Percentiles rank a stretch among this genome's conserved stretches.
Evolutionary conservation across 2,329 filamentous ascomycete species (phyloP).

Genomic region (Emericellopsis cladophorae): DNA sequence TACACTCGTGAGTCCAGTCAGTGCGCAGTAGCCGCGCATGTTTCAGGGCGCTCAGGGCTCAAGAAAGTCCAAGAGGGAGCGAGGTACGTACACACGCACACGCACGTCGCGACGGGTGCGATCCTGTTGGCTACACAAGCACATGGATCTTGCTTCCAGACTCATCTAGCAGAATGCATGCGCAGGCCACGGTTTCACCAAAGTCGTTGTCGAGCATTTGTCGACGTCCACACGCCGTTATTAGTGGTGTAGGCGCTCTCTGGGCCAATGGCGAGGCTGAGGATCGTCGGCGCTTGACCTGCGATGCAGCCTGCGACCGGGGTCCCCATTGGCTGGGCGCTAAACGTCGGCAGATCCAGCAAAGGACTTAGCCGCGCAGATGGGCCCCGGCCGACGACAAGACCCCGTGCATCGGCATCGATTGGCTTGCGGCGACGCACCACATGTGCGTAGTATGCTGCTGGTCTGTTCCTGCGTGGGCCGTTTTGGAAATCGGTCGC

Average conservation of each 20-base stretch:
- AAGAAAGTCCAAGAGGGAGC: background rate
- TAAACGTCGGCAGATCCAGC: background rate
- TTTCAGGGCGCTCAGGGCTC: background rate
- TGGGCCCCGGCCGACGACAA: background rate
- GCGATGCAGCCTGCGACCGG: no score
- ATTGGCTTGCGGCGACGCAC: slow-evolving; percentile 1
- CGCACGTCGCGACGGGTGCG: background rate
- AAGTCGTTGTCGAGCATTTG: background rate
- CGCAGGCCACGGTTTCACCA: background rate
- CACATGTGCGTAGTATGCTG: background rate
- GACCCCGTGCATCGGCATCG: background rate
- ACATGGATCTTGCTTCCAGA: no score
- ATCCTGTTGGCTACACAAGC: no score
- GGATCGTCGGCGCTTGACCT: background rate
- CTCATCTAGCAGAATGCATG: no score
- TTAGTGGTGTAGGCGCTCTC: background rate
- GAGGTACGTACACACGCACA: background rate
- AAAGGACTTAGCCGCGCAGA: slow-evolving; percentile 2
- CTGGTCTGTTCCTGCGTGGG: background rate
- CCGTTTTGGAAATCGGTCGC: slow-evolving; percentile 10
- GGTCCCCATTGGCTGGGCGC: slow-evolving; percentile 1
- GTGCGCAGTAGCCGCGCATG: background rate
- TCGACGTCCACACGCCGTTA: no score
- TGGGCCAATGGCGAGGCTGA: background rate
- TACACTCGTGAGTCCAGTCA: background rate